These are phyloP conservation scores for Hypomyces rosellus DNA, from an alignment of 2,329 filamentous ascomycete species.

Conservation along the genomic window DNA sequence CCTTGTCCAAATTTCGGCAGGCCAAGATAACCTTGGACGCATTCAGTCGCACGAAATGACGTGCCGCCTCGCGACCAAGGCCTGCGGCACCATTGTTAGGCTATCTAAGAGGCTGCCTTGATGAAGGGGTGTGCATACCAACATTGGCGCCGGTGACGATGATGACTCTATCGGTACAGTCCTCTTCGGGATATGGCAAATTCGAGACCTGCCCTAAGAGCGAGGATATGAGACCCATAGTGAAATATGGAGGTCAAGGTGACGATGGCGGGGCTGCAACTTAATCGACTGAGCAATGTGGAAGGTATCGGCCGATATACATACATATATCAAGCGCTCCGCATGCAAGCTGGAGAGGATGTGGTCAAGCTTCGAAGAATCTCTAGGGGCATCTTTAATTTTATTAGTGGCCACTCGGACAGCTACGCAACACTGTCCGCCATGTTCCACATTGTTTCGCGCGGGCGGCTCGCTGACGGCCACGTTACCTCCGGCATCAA, in stretches of 20 bases:
- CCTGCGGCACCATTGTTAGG: slow-evolving; percentile 15
- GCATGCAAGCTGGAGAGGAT: too few species aligned
- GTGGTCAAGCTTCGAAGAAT: too few species aligned
- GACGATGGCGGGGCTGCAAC: background rate
- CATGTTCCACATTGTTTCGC: too few species aligned
- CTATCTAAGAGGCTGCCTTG: background rate
- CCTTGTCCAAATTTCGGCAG: slow-evolving; percentile 29
- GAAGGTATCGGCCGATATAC: too few species aligned
- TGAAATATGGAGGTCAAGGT: background rate
- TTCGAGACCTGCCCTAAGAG: slow-evolving; percentile 17
- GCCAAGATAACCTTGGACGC: slow-evolving; percentile 34
- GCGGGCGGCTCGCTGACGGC: too few species aligned
- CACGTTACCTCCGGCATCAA: too few species aligned
- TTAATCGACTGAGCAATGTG: too few species aligned
- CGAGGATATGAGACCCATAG: background rate
- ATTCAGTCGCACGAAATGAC: slow-evolving; percentile 30
- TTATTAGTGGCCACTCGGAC: too few species aligned
- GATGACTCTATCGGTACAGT: slow-evolving; percentile 30
- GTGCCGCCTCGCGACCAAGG: slow-evolving; percentile 34
- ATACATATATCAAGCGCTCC: too few species aligned
- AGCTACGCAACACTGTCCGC: too few species aligned
- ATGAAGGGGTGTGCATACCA: background rate
- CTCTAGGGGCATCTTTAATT: too few species aligned
- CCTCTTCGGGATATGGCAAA: slow-evolving; percentile 25
- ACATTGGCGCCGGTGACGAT: slow-evolving; percentile 35